Percentiles rank a stretch among this genome's conserved stretches.
Conservation (phyloP, 441 rosid species). For the Adansonia rubrostipa region DNA sequence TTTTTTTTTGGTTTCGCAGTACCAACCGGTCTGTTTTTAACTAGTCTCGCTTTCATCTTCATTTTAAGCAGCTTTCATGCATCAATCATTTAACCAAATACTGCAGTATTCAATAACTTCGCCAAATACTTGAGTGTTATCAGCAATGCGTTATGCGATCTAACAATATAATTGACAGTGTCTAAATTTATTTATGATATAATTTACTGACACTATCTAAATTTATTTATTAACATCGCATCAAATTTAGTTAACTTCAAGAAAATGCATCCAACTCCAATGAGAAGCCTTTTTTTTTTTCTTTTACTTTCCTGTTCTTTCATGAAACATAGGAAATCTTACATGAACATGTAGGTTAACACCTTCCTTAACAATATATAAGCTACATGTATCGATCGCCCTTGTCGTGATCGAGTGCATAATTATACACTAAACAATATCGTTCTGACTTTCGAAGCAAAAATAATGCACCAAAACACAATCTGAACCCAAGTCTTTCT, state of each 20-base stretch:
- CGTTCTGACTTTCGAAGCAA: neutral
- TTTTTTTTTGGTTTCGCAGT: neutral
- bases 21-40: neutral
- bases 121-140: neutral
- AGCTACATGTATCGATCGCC: neutral
- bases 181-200: too few relatives aligned
- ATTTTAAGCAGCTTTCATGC: neutral
- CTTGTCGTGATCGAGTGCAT: neutral
- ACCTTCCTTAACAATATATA: neutral
- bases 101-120: neutral
- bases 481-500: neutral
- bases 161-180: too few relatives aligned
- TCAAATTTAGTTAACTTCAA: too few relatives aligned
- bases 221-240: too few relatives aligned
- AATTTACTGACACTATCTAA: too few relatives aligned
- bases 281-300: neutral
- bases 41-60: constrained; percentile 10
- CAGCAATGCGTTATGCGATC: neutral
- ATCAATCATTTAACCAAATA: neutral
- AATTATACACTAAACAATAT: constrained; percentile 7
- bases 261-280: neutral
- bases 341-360: neutral
- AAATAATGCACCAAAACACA: neutral
- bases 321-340: constrained; percentile 10
- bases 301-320: neutral